Percentiles rank a stretch among this genome's conserved stretches.
phyloP scores from a whole-genome alignment of 768 basidiomycete genomes.

The Lyophyllum semitale region DNA sequence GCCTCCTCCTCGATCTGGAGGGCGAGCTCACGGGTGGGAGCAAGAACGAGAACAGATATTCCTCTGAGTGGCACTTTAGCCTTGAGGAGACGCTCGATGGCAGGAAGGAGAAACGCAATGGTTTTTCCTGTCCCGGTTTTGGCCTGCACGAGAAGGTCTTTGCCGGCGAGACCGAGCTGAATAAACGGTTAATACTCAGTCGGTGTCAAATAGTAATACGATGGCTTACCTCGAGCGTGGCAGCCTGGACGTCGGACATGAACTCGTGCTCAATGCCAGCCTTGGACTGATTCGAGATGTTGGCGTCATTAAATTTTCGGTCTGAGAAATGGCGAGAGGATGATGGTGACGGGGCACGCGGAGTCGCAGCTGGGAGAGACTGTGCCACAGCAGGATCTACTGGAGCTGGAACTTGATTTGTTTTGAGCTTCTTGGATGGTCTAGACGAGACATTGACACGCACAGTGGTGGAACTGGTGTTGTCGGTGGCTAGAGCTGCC shows the following conservation, averaged over 20 bases:
- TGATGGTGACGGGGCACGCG: neutral
- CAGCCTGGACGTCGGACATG: conserved; percentile 53
- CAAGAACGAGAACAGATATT: conserved; percentile 65
- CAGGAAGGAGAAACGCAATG: conserved; percentile 69
- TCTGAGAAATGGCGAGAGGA: conserved; percentile 28
- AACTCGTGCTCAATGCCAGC: conserved; percentile 44
- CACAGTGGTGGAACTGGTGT: neutral
- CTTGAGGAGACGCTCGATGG: conserved; percentile 64
- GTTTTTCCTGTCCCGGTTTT: conserved; percentile 62
- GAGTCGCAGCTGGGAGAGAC: neutral
- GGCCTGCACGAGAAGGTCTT: conserved; percentile 51
- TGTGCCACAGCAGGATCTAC: neutral
- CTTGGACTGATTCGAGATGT: conserved; percentile 43
- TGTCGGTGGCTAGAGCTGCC: neutral
- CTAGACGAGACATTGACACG: neutral
- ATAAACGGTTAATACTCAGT: conserved; percentile 4
- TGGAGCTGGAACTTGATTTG: neutral
- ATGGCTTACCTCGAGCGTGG: conserved; percentile 38
- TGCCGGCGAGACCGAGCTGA: conserved; percentile 41
- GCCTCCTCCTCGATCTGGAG: conserved; percentile 73
- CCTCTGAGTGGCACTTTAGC: conserved; percentile 22
- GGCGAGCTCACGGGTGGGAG: conserved; percentile 76
- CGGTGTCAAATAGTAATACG: neutral
- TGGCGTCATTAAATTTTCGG: conserved; percentile 30
- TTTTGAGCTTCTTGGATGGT: neutral